Base-by-base conservation (phyloP, 768 basidiomycete species). In the Hericium coralloides region DNA sequence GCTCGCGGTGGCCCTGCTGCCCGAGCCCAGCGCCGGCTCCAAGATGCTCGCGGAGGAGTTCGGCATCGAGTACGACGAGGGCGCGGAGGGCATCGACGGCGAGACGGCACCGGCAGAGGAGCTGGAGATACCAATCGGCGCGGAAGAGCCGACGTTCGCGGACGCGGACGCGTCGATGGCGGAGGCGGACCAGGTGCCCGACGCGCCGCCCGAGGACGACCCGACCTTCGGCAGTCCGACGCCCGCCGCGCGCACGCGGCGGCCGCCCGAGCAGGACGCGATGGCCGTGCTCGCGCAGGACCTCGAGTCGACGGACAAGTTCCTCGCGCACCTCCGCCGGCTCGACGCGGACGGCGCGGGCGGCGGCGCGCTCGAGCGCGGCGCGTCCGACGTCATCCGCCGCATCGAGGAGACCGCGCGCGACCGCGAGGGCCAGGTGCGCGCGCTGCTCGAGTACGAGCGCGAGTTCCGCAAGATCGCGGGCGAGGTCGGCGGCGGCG, bases 11-110 rank as follows among this genome's bases (percentile, higher is more conserved):
- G 91, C 91, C 10, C 77, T 93, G 55, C 88, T 92, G 83, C 91
- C 90, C 22, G 91, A 93, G 71, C 90, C 92, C 0, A 85, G 79
- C 52, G 76, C 81, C 25, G 82, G 87, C 55, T 91, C 89, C 22
- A 86, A 82, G 68, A 69, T 91, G 36, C 76, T 93, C 5, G 88
- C 88, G 12, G 91, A 92, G 70, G 92, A 93, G 69, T 89, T 93
- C 60, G 91, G 91, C 10, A 85, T 93, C 59, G 91, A 92, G 66
- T 92, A 88, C 61, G 91, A 92, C 59, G 89, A 91, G 67, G 89
- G 87, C 48, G 87, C 87, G 26, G 88, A 91, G 70, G 88, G 87
- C 39, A 88, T 87, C 56, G 90, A 88, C 65, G 81, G 57, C 6
- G 50, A 60, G 25, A 55, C 61, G 4, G 55, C 54, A 37, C 18